Percentiles rank a stretch among this genome's conserved stretches.
Evolutionary conservation across 2,329 filamentous ascomycete species (phyloP).

Genomic region (Hypoxylon sp.): DNA sequence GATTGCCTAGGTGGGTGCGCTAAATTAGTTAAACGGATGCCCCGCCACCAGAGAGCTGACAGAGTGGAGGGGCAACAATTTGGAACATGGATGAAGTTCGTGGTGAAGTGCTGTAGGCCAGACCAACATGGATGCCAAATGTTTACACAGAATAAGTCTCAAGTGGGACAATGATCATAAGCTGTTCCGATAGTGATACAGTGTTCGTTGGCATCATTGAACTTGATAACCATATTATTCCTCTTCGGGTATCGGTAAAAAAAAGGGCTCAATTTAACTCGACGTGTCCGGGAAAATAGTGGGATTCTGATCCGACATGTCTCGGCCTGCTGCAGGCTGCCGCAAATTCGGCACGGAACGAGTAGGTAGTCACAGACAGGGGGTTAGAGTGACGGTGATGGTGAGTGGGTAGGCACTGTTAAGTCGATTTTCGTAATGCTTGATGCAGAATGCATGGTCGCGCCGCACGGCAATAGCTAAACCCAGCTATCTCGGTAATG

Average conservation of each 20-base stretch:
- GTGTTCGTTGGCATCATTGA: background rate
- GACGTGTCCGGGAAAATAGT: constrained; percentile 32
- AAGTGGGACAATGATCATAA: background rate
- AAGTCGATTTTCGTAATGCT: constrained; percentile 16
- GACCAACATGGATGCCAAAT: background rate
- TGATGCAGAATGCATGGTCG: constrained; percentile 3
- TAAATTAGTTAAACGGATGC: background rate
- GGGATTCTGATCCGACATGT: constrained; percentile 42
- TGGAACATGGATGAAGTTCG: background rate
- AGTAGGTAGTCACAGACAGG: constrained; percentile 28
- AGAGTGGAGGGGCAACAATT: background rate
- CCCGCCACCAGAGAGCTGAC: background rate
- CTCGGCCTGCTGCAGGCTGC: constrained; percentile 39
- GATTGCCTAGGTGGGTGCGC: background rate
- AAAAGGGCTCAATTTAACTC: constrained; percentile 16
- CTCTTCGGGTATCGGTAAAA: constrained; percentile 8
- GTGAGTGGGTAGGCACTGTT: constrained; percentile 12
- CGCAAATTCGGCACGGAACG: constrained; percentile 37
- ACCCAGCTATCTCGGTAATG: constrained; percentile 1
- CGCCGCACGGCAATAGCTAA: background rate
- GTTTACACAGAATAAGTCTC: background rate
- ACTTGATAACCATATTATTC: background rate
- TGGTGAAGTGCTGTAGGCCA: background rate
- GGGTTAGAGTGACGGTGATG: constrained; percentile 21
- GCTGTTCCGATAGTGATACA: background rate